phyloP scores from a whole-genome alignment of 2,329 filamentous ascomycete genomes.

The Diplodia scrobiculata region DNA sequence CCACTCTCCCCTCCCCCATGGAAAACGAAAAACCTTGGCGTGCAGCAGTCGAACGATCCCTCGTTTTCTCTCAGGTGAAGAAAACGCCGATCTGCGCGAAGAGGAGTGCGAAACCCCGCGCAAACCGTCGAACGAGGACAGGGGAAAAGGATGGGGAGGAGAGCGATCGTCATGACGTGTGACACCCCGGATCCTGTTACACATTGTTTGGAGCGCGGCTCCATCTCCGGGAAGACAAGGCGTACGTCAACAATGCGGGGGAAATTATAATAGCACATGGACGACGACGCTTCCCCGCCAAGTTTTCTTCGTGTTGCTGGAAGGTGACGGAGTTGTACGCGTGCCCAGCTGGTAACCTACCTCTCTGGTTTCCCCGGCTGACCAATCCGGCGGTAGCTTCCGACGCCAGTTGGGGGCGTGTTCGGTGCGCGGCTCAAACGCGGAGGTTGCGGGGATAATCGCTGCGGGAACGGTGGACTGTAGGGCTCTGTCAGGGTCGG shows the following conservation, averaged over 20 bases:
- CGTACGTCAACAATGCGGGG: not conserved
- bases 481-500: not conserved
- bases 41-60: not conserved
- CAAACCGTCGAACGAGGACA: not conserved
- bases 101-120: not conserved
- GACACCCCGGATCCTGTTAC: not conserved
- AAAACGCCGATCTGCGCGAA: not conserved
- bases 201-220: not conserved
- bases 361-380: not conserved
- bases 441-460: conserved; percentile 8
- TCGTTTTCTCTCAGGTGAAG: not conserved
- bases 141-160: not conserved
- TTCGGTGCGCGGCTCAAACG: not conserved
- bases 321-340: not conserved
- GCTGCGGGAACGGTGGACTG: not conserved
- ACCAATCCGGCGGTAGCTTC: not conserved
- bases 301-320: not conserved
- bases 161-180: not conserved
- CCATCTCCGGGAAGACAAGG: not conserved
- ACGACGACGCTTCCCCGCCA: not conserved
- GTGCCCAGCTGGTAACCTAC: not conserved
- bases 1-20: not conserved
- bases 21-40: not conserved
- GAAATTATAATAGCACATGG: not conserved
- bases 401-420: not conserved